Conservation (phyloP, 306 rosid genomes). For the Gynostemma pentaphyllum region DNA sequence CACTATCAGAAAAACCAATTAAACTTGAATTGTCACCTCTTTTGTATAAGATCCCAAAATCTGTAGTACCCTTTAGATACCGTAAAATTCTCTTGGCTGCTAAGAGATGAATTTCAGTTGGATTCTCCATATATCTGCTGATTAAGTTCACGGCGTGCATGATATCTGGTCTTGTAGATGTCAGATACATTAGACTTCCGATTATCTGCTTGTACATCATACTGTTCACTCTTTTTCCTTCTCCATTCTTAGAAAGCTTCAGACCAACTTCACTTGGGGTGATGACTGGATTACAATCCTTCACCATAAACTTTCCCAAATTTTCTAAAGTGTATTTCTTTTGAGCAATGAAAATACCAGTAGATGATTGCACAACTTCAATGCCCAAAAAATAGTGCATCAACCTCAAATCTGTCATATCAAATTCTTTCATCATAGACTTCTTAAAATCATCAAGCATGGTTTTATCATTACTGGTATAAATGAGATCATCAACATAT, state of each 20-base stretch:
- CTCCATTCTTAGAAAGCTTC: background rate
- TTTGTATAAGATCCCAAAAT: too few relatives aligned
- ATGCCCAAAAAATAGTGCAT: background rate
- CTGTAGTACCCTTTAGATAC: too few relatives aligned
- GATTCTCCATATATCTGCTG: background rate
- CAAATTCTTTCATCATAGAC: background rate
- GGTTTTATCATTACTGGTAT: slow-evolving; percentile 11
- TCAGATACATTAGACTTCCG: background rate
- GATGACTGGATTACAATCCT: background rate
- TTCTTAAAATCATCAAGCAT: slow-evolving; percentile 15
- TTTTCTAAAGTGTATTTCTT: background rate
- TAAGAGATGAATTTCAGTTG: too few relatives aligned
- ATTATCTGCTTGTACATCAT: background rate
- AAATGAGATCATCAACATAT: background rate
- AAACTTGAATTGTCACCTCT: too few relatives aligned
- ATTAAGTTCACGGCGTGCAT: background rate
- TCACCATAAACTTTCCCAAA: background rate
- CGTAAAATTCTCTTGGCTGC: too few relatives aligned
- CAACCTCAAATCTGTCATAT: background rate
- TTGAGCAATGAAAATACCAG: background rate
- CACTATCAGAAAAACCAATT: too few relatives aligned
- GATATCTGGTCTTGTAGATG: background rate
- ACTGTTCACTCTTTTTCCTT: background rate
- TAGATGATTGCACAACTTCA: background rate
- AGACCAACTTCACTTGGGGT: background rate